Evolutionary conservation across 208 protist species (phyloP), one percentile per base, ranked within the genome.

Genomic region (Phytomonas sp.): DNA sequence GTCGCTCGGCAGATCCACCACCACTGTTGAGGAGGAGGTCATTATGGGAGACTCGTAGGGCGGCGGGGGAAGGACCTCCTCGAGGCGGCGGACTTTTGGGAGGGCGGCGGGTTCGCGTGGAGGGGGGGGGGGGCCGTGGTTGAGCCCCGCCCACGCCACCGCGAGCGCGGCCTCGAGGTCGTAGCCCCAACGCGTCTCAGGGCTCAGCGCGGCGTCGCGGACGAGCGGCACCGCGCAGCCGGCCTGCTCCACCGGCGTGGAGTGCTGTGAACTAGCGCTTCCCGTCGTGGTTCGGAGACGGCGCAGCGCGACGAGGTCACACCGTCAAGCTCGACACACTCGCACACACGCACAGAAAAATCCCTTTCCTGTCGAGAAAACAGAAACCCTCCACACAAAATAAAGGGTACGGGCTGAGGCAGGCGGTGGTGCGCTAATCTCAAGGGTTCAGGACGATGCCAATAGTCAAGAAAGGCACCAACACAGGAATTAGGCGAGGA

Each of bases 141-240:
- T 30, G 11, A 56, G 11, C 37, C 67, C 69, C 23, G 60, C 40
- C 75, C 70, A 74, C 68, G 61, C 46, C n/a, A 70, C 64, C n/a
- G 76, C 65, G n/a, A 70, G 40, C 4, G 51, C 51, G 30, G 85
- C 78, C 20, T 70, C 23, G 40, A 83, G 37, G 5, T 77, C 81
- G 15, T 79, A 79, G 36, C 64, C 82, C 40, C 40, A 46, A 66
- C 84, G 84, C 17, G 81, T 74, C 23, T 31, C 69, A 0, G 72
- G 66, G 20, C 81, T 77, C 26, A 62, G 17, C 13, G 70, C 78
- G 13, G 56, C 51, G 29, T 83, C 75, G 34, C 79, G 82, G 40
- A 32, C 69, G 28, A 78, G 53, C 31, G 70, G 59, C 15, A 72
- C 30, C 3, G 51, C 33, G 23, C 33, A 31, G 15, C 6, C 17